phyloP scores from a whole-genome alignment of 192 early-diverging fungal species.

The Rhizophagus sp. region DNA sequence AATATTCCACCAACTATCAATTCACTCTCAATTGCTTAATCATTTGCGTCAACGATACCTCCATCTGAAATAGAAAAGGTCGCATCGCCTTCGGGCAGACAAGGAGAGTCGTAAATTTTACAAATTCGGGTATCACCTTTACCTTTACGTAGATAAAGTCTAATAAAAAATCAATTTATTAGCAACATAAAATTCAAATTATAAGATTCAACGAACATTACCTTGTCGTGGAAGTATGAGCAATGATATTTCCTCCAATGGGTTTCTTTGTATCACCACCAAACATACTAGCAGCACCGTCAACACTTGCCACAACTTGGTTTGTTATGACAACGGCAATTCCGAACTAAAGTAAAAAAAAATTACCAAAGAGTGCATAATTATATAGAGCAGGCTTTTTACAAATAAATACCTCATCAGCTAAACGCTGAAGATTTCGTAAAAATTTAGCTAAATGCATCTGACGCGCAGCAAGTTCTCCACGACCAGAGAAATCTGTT shows the following conservation, averaged over 20 bases:
- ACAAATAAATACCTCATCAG: slow-evolving; percentile 74
- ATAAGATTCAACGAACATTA: slow-evolving; percentile 34
- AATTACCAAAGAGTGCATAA: background rate
- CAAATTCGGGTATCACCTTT: slow-evolving; percentile 89
- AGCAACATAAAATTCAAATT: slow-evolving; percentile 2
- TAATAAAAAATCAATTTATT: slow-evolving; percentile 29
- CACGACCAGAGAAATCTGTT: slow-evolving; percentile 96
- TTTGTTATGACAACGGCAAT: slow-evolving; percentile 97
- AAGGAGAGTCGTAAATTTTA: slow-evolving; percentile 98
- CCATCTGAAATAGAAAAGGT: slow-evolving; percentile 88
- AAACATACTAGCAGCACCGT: slow-evolving; percentile 88
- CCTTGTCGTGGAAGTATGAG: slow-evolving; percentile 96
- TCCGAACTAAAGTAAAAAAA: slow-evolving; percentile 67
- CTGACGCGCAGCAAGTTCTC: slow-evolving; percentile 92
- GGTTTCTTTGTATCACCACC: slow-evolving; percentile 91
- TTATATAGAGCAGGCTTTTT: background rate
- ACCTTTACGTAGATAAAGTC: slow-evolving; percentile 89
- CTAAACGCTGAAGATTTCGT: slow-evolving; percentile 79
- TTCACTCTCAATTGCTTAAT: background rate
- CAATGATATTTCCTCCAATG: slow-evolving; percentile 97
- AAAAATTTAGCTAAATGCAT: slow-evolving; percentile 93
- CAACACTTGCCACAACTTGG: slow-evolving; percentile 94
- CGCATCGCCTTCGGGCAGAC: slow-evolving; percentile 88
- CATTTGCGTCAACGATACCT: slow-evolving; percentile 83
- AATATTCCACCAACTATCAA: too few species aligned